phyloP scores from a whole-genome alignment of 768 basidiomycete species.

The Tulasnella calospora region DNA sequence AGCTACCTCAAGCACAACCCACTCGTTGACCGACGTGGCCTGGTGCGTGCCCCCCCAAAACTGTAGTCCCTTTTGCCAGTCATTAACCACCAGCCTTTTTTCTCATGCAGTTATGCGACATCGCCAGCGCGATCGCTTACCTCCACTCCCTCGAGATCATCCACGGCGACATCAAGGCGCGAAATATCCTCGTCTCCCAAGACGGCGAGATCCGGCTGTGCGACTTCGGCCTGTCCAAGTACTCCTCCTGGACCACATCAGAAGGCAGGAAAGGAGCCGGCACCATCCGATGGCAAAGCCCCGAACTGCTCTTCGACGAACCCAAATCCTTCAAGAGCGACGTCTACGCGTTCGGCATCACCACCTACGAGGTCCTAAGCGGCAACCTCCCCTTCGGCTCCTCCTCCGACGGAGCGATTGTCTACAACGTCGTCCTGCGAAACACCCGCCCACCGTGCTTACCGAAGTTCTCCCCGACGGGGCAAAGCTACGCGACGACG shows the following conservation, averaged over 20 bases:
- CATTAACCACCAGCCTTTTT: neutral
- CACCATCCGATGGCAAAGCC: neutral
- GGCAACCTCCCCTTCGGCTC: neutral
- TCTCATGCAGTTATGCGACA: neutral
- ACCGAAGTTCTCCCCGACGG: neutral
- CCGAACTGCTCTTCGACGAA: slow-evolving; percentile 1
- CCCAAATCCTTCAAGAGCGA: slow-evolving; percentile 8
- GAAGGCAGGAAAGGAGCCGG: neutral
- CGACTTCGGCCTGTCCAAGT: slow-evolving; percentile 20
- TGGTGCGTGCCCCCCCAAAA: neutral
- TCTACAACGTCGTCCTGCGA: slow-evolving; percentile 1
- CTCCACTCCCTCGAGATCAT: slow-evolving; percentile 1
- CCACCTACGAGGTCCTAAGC: neutral
- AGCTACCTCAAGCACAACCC: slow-evolving; percentile 5
- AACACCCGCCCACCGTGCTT: neutral
- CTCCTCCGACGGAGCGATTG: neutral
- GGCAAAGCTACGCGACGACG: neutral
- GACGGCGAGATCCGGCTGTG: slow-evolving; percentile 6
- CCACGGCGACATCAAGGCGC: slow-evolving; percentile 3
- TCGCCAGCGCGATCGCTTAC: slow-evolving; percentile 3
- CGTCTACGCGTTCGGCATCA: slow-evolving; percentile 16
- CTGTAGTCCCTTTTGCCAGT: neutral
- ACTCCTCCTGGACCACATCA: slow-evolving; percentile 9
- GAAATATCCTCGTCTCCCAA: neutral
- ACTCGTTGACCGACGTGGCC: neutral